Evolutionary conservation across 306 rosid species (phyloP).

Genomic region (Citrullus mucosospermus): DNA sequence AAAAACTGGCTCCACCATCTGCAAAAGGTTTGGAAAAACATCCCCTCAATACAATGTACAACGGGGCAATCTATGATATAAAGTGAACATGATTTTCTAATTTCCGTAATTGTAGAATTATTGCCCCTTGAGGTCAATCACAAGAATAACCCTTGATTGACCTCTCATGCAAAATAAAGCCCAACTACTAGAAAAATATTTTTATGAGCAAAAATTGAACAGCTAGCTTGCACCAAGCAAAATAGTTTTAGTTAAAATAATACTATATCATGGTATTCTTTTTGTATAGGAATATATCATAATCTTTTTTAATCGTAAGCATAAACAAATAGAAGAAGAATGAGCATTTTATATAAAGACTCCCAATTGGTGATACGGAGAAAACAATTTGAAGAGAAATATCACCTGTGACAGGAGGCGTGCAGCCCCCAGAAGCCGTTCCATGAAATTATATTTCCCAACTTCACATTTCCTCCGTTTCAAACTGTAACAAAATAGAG

Average conservation of each 20-base stretch:
- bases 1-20: conserved; percentile 87
- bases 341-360: neutral
- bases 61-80: neutral
- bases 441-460: conserved; percentile 60
- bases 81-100: neutral
- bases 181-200: neutral
- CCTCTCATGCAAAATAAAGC: neutral
- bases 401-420: conserved; percentile 60
- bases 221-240: neutral
- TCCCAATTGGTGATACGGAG: neutral
- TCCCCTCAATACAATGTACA: neutral
- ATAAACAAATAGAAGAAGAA: neutral
- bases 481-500: conserved; percentile 33
- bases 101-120: neutral
- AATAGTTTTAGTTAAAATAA: neutral
- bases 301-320: neutral
- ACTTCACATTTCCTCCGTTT: conserved; percentile 61
- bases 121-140: neutral
- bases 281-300: neutral
- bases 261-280: neutral
- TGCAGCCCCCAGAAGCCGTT: conserved; percentile 67
- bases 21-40: conserved; percentile 22
- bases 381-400: conserved; percentile 4
- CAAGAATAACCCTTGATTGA: neutral
- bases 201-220: neutral